Percentiles rank a stretch among this genome's conserved stretches.
Evolutionary conservation across 1,284 basidiomycete genomes (phyloP).

Genomic region (Cystobasidium pallidum): DNA sequence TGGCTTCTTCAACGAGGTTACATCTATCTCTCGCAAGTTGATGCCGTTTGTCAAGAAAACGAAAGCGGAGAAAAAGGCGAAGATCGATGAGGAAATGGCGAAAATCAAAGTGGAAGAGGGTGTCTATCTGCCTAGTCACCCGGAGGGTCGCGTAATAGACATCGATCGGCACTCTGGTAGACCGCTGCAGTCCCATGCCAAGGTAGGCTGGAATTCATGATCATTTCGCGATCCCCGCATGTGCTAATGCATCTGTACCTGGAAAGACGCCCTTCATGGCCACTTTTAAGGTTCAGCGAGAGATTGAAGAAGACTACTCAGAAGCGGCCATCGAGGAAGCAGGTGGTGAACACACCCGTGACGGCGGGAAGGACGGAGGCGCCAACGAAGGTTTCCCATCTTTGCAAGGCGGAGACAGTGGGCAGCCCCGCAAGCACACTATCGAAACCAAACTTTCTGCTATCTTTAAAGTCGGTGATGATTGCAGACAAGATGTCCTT

Average conservation of each 20-base stretch:
- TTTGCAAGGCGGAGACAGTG: conserved; percentile 27
- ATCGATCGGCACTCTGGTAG: conserved; percentile 95
- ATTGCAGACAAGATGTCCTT: conserved; percentile 96
- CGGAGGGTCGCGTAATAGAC: conserved; percentile 93
- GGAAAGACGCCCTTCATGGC: conserved; percentile 97
- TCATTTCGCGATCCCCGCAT: background rate
- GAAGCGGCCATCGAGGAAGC: conserved; percentile 63
- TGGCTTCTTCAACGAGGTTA: conserved; percentile 93
- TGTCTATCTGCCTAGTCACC: conserved; percentile 96
- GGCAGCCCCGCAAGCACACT: conserved; percentile 55
- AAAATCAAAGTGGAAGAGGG: conserved; percentile 90
- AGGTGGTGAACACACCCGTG: conserved; percentile 66
- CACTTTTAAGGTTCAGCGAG: conserved; percentile 86
- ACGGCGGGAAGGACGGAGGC: conserved; percentile 61
- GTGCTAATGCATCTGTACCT: conserved; percentile 25
- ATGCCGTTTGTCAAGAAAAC: conserved; percentile 95
- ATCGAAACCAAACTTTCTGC: conserved; percentile 93
- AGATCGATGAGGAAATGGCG: conserved; percentile 99
- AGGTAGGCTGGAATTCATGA: conserved; percentile 63
- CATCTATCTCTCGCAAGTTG: conserved; percentile 94
- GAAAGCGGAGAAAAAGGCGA: conserved; percentile 98
- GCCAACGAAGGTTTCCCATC: conserved; percentile 45
- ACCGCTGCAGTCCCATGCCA: conserved; percentile 95
- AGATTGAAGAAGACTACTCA: conserved; percentile 45
- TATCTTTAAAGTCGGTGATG: conserved; percentile 99